Evolutionary conservation across 2,329 filamentous ascomycete genomes (phyloP), one percentile per base, ranked within the genome.

Genomic region (Penicillium brevicompactum): DNA sequence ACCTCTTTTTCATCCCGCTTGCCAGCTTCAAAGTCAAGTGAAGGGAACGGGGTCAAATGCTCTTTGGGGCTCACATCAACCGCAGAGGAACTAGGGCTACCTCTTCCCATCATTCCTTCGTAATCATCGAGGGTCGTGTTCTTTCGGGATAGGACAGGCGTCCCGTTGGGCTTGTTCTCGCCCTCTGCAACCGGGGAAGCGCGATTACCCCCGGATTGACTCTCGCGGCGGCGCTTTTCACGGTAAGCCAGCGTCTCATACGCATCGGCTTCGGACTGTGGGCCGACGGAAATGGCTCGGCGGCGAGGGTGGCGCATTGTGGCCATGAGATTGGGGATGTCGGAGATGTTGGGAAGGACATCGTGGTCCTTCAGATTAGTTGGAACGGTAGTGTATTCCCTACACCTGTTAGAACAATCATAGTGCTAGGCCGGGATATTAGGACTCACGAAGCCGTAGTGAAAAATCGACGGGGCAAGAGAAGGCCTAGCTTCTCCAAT

Each of bases 241-340:
- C 93, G 87, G 70, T 96, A 96, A 5, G 93, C 94, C 46, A 99
- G 80, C 18, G 92, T 91, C 77, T 99, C 94, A 75, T 97, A 96
- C 22, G 92, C 94, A 76, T 99, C 94, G 2, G 94, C 94, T 57
- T 92, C 92, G 44, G 92, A 97, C 75, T 97, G 94, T 1, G 94
- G 94, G 0, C 94, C 94, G 50, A 97, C 84, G 5, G 92, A 96
- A 32, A 97, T 86, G 31, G 92, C 89, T 49, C 94, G 85, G 58
- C 91, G 82, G 13, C 83, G 84, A 0, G 91, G 90, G 63, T 93
- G 87, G 22, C 91, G 86, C 44, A 97, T 90, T 41, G 87, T 91
- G 57, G 87, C 88, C 22, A 97, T 82, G 69, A 97, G 86, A 31
- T 85, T 84, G 3, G 93, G 91, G 21, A 97, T 84, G 58, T 97